A percentile compares a stretch with the other conserved stretches of the same genome.
These are phyloP conservation scores for Mollisia scopiformis DNA, from an alignment of 2,329 filamentous ascomycete species.

Conservation along the genomic window DNA sequence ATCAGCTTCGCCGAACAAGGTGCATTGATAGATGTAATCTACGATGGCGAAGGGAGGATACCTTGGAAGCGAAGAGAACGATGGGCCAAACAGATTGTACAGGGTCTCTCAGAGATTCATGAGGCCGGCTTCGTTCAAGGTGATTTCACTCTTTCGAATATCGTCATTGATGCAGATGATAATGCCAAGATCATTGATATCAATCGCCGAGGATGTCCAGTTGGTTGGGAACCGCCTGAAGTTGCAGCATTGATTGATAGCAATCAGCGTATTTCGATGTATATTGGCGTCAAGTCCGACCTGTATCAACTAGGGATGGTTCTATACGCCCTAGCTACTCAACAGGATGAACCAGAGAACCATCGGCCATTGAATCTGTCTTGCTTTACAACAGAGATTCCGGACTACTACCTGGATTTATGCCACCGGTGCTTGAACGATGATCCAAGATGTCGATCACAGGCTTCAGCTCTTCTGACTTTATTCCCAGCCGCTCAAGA, in stretches of 20 bases:
- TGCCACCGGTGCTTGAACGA: slow-evolving; percentile 74
- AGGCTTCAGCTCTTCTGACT: slow-evolving; percentile 72
- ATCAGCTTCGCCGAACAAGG: slow-evolving; percentile 88
- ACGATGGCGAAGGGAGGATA: slow-evolving; percentile 68
- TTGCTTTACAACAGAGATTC: slow-evolving; percentile 62
- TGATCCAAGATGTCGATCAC: slow-evolving; percentile 70
- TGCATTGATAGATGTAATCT: slow-evolving; percentile 87
- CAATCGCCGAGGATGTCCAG: slow-evolving; percentile 93
- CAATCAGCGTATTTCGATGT: slow-evolving; percentile 91
- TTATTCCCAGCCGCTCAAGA: slow-evolving; percentile 61
- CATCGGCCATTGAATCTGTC: slow-evolving; percentile 69
- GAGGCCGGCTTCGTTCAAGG: slow-evolving; percentile 96
- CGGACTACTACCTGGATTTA: slow-evolving; percentile 79
- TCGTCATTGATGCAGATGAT: slow-evolving; percentile 83
- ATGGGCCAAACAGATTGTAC: slow-evolving; percentile 91
- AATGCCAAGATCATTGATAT: slow-evolving; percentile 98
- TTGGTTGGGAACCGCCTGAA: slow-evolving; percentile 97
- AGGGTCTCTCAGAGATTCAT: slow-evolving; percentile 89
- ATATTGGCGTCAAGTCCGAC: slow-evolving; percentile 97
- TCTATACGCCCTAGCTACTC: slow-evolving; percentile 85
- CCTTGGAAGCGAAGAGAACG: slow-evolving; percentile 74
- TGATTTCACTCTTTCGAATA: slow-evolving; percentile 96
- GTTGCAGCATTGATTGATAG: slow-evolving; percentile 82
- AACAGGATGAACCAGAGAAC: slow-evolving; percentile 87
- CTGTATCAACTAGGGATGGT: slow-evolving; percentile 95